These are phyloP conservation scores for Stagonosporopsis rhizophila DNA, from an alignment of 2,329 filamentous ascomycete genomes.

Conservation along the genomic window DNA sequence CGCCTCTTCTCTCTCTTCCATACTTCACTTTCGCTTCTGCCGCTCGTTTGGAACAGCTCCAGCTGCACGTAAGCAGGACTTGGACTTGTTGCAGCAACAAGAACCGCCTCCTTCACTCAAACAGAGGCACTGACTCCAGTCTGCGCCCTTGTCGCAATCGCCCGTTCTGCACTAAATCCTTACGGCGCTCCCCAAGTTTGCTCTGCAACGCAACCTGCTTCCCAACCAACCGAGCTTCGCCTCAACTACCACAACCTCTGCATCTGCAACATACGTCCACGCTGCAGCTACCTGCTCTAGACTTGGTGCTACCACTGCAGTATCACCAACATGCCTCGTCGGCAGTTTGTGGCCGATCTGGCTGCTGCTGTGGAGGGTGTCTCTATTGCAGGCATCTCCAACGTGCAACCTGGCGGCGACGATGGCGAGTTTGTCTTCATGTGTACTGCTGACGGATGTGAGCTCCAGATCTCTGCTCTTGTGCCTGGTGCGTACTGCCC, in stretches of 20 bases:
- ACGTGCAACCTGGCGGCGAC: slow-evolving; percentile 68
- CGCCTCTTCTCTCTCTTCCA: not conserved
- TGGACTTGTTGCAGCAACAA: not conserved
- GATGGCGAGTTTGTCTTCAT: slow-evolving; percentile 75
- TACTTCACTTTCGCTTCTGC: not conserved
- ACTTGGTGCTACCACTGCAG: not conserved
- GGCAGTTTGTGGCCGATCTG: slow-evolving; percentile 69
- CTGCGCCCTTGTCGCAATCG: not conserved
- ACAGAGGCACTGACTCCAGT: slow-evolving; percentile 15
- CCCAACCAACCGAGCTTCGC: slow-evolving; percentile 2
- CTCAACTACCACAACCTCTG: not conserved
- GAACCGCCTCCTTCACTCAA: slow-evolving; percentile 4
- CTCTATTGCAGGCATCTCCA: slow-evolving; percentile 58
- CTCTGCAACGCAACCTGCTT: not conserved
- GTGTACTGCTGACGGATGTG: slow-evolving; percentile 39
- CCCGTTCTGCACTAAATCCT: not conserved
- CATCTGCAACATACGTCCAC: not conserved
- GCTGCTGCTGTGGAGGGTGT: slow-evolving; percentile 49
- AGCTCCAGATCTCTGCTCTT: slow-evolving; percentile 50
- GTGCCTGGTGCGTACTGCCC: slow-evolving; percentile 35
- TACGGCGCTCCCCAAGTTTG: not conserved
- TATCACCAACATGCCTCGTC: slow-evolving; percentile 65
- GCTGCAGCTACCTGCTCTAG: not conserved
- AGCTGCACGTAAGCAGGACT: not conserved
- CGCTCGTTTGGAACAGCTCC: not conserved